A percentile compares a stretch with the other conserved stretches of the same genome.
Evolutionary conservation across 2,329 filamentous ascomycete genomes (phyloP).

Genomic region (Claviceps humidiphila): DNA sequence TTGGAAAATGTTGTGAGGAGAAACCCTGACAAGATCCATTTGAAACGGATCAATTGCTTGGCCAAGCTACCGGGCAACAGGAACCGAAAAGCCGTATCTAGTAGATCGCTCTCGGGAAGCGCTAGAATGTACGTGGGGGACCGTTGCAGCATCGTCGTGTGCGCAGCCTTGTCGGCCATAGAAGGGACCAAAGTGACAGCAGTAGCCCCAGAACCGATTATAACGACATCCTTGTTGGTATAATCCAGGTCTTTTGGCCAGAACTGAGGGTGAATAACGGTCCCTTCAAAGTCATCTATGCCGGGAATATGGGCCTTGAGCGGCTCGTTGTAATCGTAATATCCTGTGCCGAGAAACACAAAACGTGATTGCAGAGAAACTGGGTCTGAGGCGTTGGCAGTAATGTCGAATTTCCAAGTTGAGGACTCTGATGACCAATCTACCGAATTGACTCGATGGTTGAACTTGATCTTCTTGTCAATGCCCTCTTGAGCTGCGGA

Average conservation of each 20-base stretch:
- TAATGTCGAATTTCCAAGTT: slow-evolving; percentile 36
- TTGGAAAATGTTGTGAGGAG: slow-evolving; percentile 22
- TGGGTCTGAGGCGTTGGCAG: slow-evolving; percentile 11
- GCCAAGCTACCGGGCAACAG: slow-evolving; percentile 32
- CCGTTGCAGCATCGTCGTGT: slow-evolving; percentile 66
- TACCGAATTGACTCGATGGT: slow-evolving; percentile 30
- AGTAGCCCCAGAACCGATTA: slow-evolving; percentile 65
- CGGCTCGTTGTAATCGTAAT: slow-evolving; percentile 56
- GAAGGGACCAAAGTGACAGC: slow-evolving; percentile 61
- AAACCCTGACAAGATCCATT: slow-evolving; percentile 32
- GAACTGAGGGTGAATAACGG: slow-evolving; percentile 56
- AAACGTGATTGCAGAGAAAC: slow-evolving; percentile 29
- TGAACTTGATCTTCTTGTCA: slow-evolving; percentile 31
- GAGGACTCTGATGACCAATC: slow-evolving; percentile 41
- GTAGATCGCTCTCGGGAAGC: slow-evolving; percentile 26
- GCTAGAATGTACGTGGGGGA: slow-evolving; percentile 55
- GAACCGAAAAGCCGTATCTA: slow-evolving; percentile 22
- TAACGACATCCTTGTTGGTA: slow-evolving; percentile 48
- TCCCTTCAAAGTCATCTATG: slow-evolving; percentile 48
- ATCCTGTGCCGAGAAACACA: slow-evolving; percentile 39
- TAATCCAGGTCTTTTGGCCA: slow-evolving; percentile 57
- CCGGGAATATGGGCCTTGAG: slow-evolving; percentile 48
- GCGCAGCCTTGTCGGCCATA: slow-evolving; percentile 46
- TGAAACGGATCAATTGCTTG: slow-evolving; percentile 30
- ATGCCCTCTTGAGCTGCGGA: slow-evolving; percentile 29